Base-by-base conservation (phyloP, 2,329 filamentous ascomycete species). In the Cadophora gregata region DNA sequence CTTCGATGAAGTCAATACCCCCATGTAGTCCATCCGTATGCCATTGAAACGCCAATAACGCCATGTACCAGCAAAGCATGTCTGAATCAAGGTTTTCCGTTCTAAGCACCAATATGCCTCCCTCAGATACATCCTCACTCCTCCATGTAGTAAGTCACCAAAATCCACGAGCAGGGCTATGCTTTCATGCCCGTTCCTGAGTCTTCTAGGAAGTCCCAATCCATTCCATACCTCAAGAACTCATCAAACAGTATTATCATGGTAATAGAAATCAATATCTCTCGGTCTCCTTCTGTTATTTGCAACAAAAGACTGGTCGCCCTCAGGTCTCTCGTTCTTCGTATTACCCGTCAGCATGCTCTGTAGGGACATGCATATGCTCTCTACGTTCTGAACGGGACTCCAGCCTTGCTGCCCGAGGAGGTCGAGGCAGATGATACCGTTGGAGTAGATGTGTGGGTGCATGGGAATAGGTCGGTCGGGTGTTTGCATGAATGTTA, bases 321-420 rank as follows among this genome's bases (percentile, higher is more conserved):
- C 96, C 0, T 91, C 90, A 0, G 96, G 96, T 38, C 96, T 85
- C 80, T 98, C 94, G 75, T 95, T 90, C 81, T 94, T 95, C 12
- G 88, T 90, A 78, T 99, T 99, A 68, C 95, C 93, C 1, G 96
- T 97, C 76, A 99, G 81, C 96, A 99, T 99, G 81, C 93, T 97
- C 81, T 99, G 96, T 63, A 99, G 86, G 79, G 93, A 97, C 87
- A 99, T 96, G 82, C 93, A 97, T 29, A 99, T 90, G 75, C 92
- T 97, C 82, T 98, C 95, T 9, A 97, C 96, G 67, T 95, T 97
- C 78, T 99, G 96, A 0, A 99, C 95, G 0, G 96, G 96, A 58
- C 91, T 96, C 96, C 96, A 99, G 65, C 96, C 96, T 70, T 93
- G 90, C 10, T 86, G 84, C 62, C 93, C 93, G 9, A 99, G 88